Conservation (phyloP, 2,329 filamentous ascomycete species). For the Coniochaeta prunicola region DNA sequence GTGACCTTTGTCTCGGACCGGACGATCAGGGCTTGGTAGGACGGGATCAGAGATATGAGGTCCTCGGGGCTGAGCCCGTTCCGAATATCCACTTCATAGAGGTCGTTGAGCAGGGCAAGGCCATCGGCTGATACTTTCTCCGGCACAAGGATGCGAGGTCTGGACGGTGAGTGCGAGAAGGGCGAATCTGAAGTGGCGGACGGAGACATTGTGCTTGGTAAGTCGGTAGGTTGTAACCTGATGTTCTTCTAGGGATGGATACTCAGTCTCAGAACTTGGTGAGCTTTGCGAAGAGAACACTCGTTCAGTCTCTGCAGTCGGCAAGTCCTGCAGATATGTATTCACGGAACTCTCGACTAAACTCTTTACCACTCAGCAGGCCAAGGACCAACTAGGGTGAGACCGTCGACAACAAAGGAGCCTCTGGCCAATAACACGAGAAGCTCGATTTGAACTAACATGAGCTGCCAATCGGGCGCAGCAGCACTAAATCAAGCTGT, state of each 20-base stretch:
- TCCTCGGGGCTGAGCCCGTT: conserved; percentile 55
- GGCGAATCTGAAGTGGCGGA: conserved; percentile 16
- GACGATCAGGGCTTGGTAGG: conserved; percentile 71
- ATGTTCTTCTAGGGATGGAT: neutral
- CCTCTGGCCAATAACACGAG: neutral
- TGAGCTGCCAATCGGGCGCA: neutral
- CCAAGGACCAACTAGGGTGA: neutral
- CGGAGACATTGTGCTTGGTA: conserved; percentile 15
- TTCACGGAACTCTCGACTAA: neutral
- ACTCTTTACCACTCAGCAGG: neutral
- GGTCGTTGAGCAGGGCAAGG: conserved; percentile 57
- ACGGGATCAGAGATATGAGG: conserved; percentile 55
- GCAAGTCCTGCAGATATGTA: conserved; percentile 4
- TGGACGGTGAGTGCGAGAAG: conserved; percentile 9
- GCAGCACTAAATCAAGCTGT: neutral
- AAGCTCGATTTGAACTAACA: neutral
- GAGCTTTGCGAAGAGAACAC: neutral
- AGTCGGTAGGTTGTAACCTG: neutral
- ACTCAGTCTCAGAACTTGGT: neutral
- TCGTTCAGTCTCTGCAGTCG: neutral
- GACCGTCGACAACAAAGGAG: neutral
- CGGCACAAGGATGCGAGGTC: conserved; percentile 57
- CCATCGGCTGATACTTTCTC: conserved; percentile 79
- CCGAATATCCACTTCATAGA: conserved; percentile 63
- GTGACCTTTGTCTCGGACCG: conserved; percentile 79